Base-by-base conservation (phyloP, 2,329 filamentous ascomycete species). In the Ceratocystis albifundus region DNA sequence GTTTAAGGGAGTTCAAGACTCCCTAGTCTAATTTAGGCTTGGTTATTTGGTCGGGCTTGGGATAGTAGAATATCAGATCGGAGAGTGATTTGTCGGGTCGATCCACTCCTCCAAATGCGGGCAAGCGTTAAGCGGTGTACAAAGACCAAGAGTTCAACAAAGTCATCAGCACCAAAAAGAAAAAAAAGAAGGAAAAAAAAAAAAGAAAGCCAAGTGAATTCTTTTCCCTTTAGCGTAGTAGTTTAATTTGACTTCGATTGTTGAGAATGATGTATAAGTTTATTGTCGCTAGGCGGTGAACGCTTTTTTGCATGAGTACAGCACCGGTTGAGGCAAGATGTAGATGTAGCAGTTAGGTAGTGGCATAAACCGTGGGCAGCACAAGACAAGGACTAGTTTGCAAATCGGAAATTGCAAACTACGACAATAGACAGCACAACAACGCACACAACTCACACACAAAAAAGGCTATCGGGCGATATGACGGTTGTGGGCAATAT, bases 191-290 rank as follows among this genome's bases (percentile, higher is more conserved):
- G n/a, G n/a, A n/a, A 15, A 41, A 15, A 10, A 41, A 15, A 12
- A 12, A 41, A 41, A 15, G 36, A 41, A 41, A 41, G 12, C 36
- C 36, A 41, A 12, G 36, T 4, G 36, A 41, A 12, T 41, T 41
- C 36, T 41, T 41, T 41, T 41, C 3, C 36, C 36, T 59, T 32
- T 50, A 63, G 61, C 25, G 61, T 30, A 22, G 25, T 63, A 63
- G 61, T 63, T 17, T 63, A 63, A 63, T 44, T 63, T 12, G 61
- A 63, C 44, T 30, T 63, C 36, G 41, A 3, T 59, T 36, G 55
- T 17, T 59, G 22, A 25, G 25, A 22, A 22, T 53, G 20, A 22
- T 53, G 20, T 53, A 22, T 53, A 25, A n/a, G 25, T 41, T 41
- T 41, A 41, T 41, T 41, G 36, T 41, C 36, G 36, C 36, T 41